These are phyloP conservation scores for Cadophora sp. DNA, from an alignment of 2,329 filamentous ascomycete species.

Conservation along the genomic window DNA sequence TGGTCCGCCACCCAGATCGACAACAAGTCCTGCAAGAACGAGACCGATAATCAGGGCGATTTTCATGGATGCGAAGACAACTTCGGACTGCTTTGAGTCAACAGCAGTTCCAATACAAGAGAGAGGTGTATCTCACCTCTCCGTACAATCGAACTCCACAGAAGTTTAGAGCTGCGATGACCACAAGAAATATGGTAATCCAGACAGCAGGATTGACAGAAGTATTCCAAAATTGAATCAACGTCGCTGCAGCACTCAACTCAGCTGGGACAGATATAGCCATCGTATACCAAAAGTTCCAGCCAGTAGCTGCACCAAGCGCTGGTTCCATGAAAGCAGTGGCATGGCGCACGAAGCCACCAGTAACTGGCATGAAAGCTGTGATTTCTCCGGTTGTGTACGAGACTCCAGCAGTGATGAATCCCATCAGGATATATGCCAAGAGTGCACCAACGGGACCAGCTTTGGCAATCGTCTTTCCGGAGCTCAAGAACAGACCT, in stretches of 20 bases:
- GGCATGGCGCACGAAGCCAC: slow-evolving; percentile 44
- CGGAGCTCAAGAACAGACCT: slow-evolving; percentile 59
- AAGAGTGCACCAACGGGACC: slow-evolving; percentile 54
- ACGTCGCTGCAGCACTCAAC: slow-evolving; percentile 66
- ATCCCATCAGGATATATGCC: slow-evolving; percentile 44
- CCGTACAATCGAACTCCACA: slow-evolving; percentile 48
- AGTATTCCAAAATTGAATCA: slow-evolving; percentile 68
- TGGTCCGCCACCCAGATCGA: slow-evolving; percentile 63
- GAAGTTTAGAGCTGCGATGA: slow-evolving; percentile 69
- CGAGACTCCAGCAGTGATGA: slow-evolving; percentile 54
- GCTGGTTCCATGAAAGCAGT: slow-evolving; percentile 45
- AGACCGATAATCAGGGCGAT: slow-evolving; percentile 67
- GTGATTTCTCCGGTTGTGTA: slow-evolving; percentile 44
- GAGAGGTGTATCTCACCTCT: slow-evolving; percentile 18
- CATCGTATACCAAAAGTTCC: slow-evolving; percentile 43
- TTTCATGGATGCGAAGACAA: slow-evolving; percentile 59
- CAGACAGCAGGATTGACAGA: slow-evolving; percentile 61
- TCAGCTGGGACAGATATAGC: slow-evolving; percentile 52
- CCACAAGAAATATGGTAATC: slow-evolving; percentile 71
- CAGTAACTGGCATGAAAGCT: slow-evolving; percentile 43
- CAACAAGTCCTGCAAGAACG: slow-evolving; percentile 57
- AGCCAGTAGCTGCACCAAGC: slow-evolving; percentile 38
- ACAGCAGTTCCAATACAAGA: no score
- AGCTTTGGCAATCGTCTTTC: slow-evolving; percentile 52
- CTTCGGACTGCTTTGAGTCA: slow-evolving; percentile 53